Conservation (phyloP, 2,329 filamentous ascomycete genomes). For the Sporothrix pallida region DNA sequence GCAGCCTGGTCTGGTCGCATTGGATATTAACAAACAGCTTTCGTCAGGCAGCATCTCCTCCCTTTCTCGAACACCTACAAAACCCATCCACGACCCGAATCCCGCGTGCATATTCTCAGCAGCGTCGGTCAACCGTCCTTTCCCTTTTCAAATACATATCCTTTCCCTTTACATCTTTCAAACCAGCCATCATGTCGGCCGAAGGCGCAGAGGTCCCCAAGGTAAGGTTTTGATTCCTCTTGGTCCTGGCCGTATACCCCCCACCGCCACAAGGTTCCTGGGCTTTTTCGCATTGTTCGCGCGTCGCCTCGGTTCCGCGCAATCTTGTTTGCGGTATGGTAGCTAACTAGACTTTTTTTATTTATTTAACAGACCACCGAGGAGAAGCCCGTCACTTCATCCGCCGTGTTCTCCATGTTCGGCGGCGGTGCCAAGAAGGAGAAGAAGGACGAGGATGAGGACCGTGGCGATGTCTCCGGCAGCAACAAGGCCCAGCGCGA, state of each 20-base stretch:
- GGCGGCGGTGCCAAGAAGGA: conserved; percentile 97
- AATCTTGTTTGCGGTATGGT: background rate
- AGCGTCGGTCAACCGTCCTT: conserved; percentile 11
- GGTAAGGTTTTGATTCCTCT: conserved; percentile 16
- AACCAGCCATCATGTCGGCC: conserved; percentile 43
- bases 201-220: conserved; percentile 43
- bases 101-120: background rate
- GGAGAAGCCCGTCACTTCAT: conserved; percentile 58
- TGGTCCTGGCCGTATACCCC: background rate
- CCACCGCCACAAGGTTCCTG: background rate
- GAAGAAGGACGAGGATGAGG: conserved; percentile 84
- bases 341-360: background rate
- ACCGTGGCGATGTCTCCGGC: conserved; percentile 84
- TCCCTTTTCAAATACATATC: background rate
- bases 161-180: background rate
- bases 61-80: background rate
- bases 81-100: conserved; percentile 13
- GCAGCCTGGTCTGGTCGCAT: conserved; percentile 17
- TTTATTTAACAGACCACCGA: conserved; percentile 34
- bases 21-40: conserved; percentile 25
- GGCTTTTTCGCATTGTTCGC: background rate
- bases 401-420: conserved; percentile 95
- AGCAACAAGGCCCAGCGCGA: conserved; percentile 80
- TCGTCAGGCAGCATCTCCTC: conserved; percentile 14
- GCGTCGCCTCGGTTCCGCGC: background rate